These are phyloP conservation scores for Asterionellopsis glacialis DNA, from an alignment of 108 stramenopile genomes.

Conservation along the genomic window DNA sequence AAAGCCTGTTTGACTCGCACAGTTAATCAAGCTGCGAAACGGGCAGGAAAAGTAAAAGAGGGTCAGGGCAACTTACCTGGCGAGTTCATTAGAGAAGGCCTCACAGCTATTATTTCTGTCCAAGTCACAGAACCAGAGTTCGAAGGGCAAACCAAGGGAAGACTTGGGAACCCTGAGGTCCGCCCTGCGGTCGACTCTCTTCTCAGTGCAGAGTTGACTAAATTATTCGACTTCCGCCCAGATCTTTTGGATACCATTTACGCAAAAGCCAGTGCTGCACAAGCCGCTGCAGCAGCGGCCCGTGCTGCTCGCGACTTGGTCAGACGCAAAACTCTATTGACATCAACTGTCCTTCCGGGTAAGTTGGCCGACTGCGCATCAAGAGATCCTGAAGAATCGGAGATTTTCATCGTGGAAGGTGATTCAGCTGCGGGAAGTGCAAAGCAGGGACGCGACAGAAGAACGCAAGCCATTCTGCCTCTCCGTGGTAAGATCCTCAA, in stretches of 20 bases:
- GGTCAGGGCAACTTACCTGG: conserved; percentile 71
- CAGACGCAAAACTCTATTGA: conserved; percentile 84
- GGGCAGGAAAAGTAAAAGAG: conserved; percentile 77
- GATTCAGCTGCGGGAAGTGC: conserved; percentile 94
- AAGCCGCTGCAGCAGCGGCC: conserved; percentile 88
- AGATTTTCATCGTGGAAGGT: conserved; percentile 95
- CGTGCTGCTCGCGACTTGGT: conserved; percentile 93
- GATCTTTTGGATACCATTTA: conserved; percentile 75
- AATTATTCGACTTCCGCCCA: conserved; percentile 88
- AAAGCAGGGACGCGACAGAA: conserved; percentile 92
- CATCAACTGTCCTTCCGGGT: conserved; percentile 87
- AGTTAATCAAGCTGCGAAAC: conserved; percentile 73
- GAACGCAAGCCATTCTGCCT: conserved; percentile 92
- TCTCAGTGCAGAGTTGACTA: conserved; percentile 65
- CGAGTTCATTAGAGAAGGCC: conserved; percentile 90
- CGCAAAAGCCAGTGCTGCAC: conserved; percentile 85
- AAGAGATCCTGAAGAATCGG: conserved; percentile 70
- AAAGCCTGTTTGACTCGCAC: conserved; percentile 85
- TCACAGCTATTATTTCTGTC: conserved; percentile 86
- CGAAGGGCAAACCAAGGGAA: conserved; percentile 95
- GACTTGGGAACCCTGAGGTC: conserved; percentile 94
- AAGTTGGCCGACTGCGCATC: conserved; percentile 91
- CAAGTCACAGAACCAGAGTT: conserved; percentile 93
- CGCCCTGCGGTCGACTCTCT: conserved; percentile 84
- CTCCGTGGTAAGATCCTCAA: conserved; percentile 95